Conservation (phyloP, 352 stramenopile genomes). For the Saprolegnia parasitica region DNA sequence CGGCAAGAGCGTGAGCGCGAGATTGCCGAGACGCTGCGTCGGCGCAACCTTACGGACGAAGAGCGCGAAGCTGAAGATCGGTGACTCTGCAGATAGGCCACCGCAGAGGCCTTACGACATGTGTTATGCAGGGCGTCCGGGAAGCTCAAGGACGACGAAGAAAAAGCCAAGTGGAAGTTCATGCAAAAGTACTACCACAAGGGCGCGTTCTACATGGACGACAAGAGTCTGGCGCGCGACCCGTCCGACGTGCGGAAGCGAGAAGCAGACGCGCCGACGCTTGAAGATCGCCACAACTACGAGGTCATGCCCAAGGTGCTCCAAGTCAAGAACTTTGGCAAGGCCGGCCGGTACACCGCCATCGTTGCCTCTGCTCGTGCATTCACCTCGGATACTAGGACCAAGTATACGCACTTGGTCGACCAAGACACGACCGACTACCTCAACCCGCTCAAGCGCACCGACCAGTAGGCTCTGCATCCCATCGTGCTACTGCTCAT, state of each 20-base stretch:
- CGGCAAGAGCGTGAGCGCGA: slow-evolving; percentile 78
- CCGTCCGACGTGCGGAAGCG: slow-evolving; percentile 89
- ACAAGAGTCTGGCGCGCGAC: slow-evolving; percentile 77
- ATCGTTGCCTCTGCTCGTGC: background rate
- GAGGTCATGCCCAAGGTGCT: slow-evolving; percentile 93
- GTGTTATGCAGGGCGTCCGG: slow-evolving; percentile 38
- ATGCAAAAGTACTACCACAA: slow-evolving; percentile 99
- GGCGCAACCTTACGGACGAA: slow-evolving; percentile 94
- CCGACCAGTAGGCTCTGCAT: slow-evolving; percentile 47
- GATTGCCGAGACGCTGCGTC: slow-evolving; percentile 76
- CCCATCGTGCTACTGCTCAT: background rate
- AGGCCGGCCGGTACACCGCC: slow-evolving; percentile 77
- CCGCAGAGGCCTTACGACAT: too few relatives aligned
- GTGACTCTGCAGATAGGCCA: too few relatives aligned
- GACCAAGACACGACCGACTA: slow-evolving; percentile 95
- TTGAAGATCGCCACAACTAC: slow-evolving; percentile 93
- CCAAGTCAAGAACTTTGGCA: slow-evolving; percentile 98
- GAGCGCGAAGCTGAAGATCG: slow-evolving; percentile 91
- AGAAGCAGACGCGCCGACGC: slow-evolving; percentile 84
- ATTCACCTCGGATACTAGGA: slow-evolving; percentile 34
- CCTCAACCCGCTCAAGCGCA: slow-evolving; percentile 38
- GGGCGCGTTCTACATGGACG: slow-evolving; percentile 97
- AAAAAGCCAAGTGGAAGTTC: slow-evolving; percentile 90
- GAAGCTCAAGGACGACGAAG: slow-evolving; percentile 76
- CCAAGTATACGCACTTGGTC: slow-evolving; percentile 97